A percentile compares a stretch with the other conserved stretches of the same genome.
These are phyloP conservation scores for Kazachstania viticola DNA, from an alignment of 805 yeast species.

Conservation along the genomic window DNA sequence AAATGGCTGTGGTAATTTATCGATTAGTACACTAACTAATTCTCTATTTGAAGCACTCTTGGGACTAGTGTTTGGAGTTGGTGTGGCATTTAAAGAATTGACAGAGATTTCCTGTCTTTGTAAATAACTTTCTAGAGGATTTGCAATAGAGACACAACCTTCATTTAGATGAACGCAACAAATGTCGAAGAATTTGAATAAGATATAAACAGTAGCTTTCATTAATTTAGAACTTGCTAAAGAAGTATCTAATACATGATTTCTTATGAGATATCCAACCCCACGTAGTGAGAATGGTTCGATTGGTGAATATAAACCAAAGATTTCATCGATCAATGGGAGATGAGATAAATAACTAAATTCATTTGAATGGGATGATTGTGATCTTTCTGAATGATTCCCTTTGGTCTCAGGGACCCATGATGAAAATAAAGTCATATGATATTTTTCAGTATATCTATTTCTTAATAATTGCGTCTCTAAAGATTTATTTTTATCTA, in stretches of 20 bases:
- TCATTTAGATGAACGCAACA: slow-evolving; percentile 16
- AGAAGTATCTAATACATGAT: not conserved
- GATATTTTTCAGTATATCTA: slow-evolving; percentile 14
- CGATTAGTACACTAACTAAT: slow-evolving; percentile 8
- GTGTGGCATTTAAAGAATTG: slow-evolving; percentile 4
- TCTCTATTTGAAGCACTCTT: slow-evolving; percentile 2
- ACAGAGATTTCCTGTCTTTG: slow-evolving; percentile 6
- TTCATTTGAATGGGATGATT: not conserved
- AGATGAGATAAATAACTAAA: slow-evolving; percentile 6
- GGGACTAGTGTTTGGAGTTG: slow-evolving; percentile 8
- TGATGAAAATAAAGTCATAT: slow-evolving; percentile 15
- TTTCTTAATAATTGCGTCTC: slow-evolving; percentile 23
- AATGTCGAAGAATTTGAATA: slow-evolving; percentile 20
- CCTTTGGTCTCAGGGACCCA: slow-evolving; percentile 1
- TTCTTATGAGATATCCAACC: slow-evolving; percentile 17
- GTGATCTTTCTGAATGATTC: too few species aligned
- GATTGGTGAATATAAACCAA: slow-evolving; percentile 21
- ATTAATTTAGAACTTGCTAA: too few species aligned
- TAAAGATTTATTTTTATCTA: slow-evolving; percentile 9
- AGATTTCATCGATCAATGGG: slow-evolving; percentile 21
- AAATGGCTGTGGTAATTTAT: slow-evolving; percentile 11
- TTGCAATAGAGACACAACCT: slow-evolving; percentile 16
- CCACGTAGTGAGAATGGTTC: slow-evolving; percentile 22
- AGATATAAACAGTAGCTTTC: slow-evolving; percentile 21
- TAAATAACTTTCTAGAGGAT: slow-evolving; percentile 17